Conservation (phyloP, 345 rosid species). For the Hibiscus tridactylites region DNA sequence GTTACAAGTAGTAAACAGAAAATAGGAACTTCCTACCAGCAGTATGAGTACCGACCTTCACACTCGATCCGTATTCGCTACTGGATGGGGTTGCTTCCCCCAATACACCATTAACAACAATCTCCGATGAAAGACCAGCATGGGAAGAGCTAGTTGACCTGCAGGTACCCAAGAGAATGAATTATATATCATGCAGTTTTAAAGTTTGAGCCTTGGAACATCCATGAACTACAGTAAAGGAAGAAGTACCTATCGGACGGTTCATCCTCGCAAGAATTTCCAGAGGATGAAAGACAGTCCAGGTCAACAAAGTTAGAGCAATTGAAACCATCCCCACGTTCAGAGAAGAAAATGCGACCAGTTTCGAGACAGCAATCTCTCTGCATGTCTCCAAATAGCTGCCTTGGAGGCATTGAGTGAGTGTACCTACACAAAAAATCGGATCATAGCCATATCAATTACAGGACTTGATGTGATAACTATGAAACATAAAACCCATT, state of each 20-base stretch:
- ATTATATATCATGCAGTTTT: neutral
- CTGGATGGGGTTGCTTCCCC: slow-evolving; percentile 53
- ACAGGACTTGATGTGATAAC: neutral
- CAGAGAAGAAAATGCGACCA: slow-evolving; percentile 48
- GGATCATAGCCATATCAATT: slow-evolving; percentile 7
- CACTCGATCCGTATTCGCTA: slow-evolving; percentile 57
- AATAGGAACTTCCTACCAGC: neutral
- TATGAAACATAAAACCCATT: neutral
- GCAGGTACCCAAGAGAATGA: slow-evolving; percentile 15
- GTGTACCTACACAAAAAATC: slow-evolving; percentile 44
- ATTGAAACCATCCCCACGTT: slow-evolving; percentile 53
- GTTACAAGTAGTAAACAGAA: neutral
- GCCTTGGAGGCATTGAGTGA: slow-evolving; percentile 66
- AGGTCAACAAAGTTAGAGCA: slow-evolving; percentile 88
- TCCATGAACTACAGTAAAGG: neutral
- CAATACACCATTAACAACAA: slow-evolving; percentile 50
- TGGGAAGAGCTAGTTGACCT: slow-evolving; percentile 60
- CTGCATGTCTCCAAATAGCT: slow-evolving; percentile 66
- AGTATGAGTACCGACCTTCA: slow-evolving; percentile 46
- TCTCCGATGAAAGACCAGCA: slow-evolving; percentile 64
- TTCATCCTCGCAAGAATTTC: slow-evolving; percentile 84
- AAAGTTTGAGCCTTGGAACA: neutral
- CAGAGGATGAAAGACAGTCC: slow-evolving; percentile 92
- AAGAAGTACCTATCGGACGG: slow-evolving; percentile 60
- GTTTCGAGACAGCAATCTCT: slow-evolving; percentile 41